A percentile compares a stretch with the other conserved stretches of the same genome.
phyloP scores from a whole-genome alignment of 1,284 basidiomycete species.

The Trichosporon coremiiforme region DNA sequence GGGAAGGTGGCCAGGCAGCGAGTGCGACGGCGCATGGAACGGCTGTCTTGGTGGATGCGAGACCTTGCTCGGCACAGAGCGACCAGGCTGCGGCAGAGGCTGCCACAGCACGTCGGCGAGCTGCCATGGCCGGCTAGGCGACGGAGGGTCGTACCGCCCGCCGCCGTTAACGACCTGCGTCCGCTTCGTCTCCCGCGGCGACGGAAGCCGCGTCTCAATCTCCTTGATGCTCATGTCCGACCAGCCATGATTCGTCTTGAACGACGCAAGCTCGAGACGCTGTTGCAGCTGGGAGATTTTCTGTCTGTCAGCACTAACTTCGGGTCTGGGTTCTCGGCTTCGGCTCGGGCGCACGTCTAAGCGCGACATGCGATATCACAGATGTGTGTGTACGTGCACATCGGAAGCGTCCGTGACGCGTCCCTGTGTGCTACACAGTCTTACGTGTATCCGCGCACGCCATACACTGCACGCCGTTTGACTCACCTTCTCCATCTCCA shows the following conservation, averaged over 20 bases:
- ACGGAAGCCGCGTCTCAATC: conserved; percentile 44
- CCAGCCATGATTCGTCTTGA: conserved; percentile 54
- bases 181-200: conserved; percentile 23
- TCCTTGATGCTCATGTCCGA: conserved; percentile 51
- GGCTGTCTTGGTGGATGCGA: neutral
- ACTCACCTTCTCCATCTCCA: conserved; percentile 55
- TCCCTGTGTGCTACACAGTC: neutral
- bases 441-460: conserved; percentile 19
- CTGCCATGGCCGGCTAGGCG: conserved; percentile 52
- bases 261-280: conserved; percentile 51
- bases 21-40: conserved; percentile 28
- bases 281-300: conserved; percentile 53
- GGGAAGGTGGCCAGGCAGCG: conserved; percentile 29
- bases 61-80: neutral
- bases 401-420: conserved; percentile 8
- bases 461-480: neutral
- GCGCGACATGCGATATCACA: neutral
- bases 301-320: conserved; percentile 36
- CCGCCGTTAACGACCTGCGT: conserved; percentile 30
- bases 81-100: conserved; percentile 49
- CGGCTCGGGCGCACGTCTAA: neutral
- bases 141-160: conserved; percentile 47
- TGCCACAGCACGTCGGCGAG: conserved; percentile 53
- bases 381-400: conserved; percentile 9
- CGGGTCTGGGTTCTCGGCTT: too few species aligned